phyloP scores from a whole-genome alignment of 139 green algal species.

The Haematococcus sp. region DNA sequence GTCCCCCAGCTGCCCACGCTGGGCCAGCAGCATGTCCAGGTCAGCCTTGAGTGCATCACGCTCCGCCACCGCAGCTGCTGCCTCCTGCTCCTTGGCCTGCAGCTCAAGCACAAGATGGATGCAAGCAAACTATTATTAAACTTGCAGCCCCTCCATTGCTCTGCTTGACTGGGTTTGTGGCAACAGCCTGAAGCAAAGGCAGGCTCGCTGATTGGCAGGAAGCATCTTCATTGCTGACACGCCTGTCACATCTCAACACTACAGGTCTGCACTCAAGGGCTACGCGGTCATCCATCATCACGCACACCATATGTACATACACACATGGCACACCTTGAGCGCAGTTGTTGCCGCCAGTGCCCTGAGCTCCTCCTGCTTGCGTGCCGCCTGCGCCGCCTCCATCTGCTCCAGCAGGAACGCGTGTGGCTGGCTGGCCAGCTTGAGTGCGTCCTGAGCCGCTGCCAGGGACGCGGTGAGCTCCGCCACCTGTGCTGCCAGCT shows the following conservation, averaged over 20 bases:
- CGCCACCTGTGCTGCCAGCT: slow-evolving; percentile 9
- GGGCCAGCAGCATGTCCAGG: slow-evolving; percentile 31
- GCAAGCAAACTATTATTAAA: neutral
- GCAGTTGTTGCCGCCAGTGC: neutral
- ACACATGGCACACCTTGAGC: slow-evolving; percentile 8
- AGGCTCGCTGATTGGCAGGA: neutral
- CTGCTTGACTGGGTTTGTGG: neutral
- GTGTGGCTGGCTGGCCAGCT: slow-evolving; percentile 33
- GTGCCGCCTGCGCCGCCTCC: slow-evolving; percentile 4
- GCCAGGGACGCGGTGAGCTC: neutral
- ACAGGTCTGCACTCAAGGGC: too few species aligned
- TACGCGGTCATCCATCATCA: too few species aligned
- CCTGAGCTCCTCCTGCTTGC: neutral
- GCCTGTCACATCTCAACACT: neutral
- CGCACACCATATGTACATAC: neutral
- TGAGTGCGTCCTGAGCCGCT: slow-evolving; percentile 20
- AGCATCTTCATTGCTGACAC: too few species aligned
- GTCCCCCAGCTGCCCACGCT: slow-evolving; percentile 26
- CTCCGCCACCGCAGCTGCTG: neutral
- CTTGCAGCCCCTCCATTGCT: neutral
- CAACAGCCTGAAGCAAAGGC: neutral
- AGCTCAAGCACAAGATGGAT: neutral
- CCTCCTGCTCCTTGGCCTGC: slow-evolving; percentile 8
- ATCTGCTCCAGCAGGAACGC: slow-evolving; percentile 40
- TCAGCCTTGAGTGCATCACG: slow-evolving; percentile 28